phyloP scores from a whole-genome alignment of 1,284 basidiomycete genomes.

The Pascua guehoae region DNA sequence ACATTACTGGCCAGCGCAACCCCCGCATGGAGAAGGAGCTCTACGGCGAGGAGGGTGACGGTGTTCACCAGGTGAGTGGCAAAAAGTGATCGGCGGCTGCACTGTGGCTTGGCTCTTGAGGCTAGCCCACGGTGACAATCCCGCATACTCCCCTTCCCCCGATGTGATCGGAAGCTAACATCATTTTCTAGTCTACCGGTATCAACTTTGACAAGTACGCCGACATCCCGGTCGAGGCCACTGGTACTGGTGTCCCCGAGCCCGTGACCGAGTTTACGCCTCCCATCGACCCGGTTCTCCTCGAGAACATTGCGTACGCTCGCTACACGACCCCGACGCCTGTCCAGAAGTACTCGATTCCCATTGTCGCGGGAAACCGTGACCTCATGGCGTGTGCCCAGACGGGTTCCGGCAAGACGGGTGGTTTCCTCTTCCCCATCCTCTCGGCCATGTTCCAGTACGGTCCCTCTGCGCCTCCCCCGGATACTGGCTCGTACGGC shows the following conservation, averaged over 20 bases:
- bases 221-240: constrained; percentile 98
- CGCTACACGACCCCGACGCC: constrained; percentile 94
- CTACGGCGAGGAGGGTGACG: constrained; percentile 83
- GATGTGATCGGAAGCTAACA: too few species aligned
- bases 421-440: constrained; percentile 98
- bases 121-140: constrained; percentile 52
- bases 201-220: constrained; percentile 99
- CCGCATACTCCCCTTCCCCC: constrained; percentile 35
- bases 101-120: constrained; percentile 2
- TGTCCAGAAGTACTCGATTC: constrained; percentile 99
- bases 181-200: constrained; percentile 82
- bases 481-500: constrained; percentile 51
- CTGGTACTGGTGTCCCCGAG: constrained; percentile 90
- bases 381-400: constrained; percentile 99
- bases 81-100: constrained; percentile 5
- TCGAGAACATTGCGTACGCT: constrained; percentile 91
- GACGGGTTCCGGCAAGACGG: constrained; percentile 99
- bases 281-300: constrained; percentile 85
- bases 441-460: constrained; percentile 86
- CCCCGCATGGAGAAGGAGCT: constrained; percentile 90
- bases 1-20: constrained; percentile 76
- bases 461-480: constrained; percentile 66
- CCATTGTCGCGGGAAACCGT: constrained; percentile 83
- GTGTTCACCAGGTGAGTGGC: constrained; percentile 48
- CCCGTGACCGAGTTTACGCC: constrained; percentile 85